Conservation (phyloP, 345 rosid species). For the Pistacia vera region DNA sequence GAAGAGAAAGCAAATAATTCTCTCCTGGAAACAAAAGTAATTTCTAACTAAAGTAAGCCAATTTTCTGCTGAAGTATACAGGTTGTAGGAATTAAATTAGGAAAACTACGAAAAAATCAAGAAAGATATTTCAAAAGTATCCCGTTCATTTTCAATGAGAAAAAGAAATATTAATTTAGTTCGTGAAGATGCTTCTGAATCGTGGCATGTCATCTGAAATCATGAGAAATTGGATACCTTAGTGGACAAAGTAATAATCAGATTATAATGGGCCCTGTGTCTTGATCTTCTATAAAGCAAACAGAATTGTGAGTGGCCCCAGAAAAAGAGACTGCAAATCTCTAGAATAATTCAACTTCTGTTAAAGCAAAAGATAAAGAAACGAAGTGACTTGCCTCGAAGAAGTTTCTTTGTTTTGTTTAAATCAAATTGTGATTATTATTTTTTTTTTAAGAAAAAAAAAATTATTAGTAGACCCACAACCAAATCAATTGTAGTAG, state of each 20-base stretch:
- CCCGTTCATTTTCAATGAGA: too few species aligned
- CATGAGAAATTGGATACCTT: conserved; percentile 5
- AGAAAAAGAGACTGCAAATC: background rate
- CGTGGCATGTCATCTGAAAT: conserved; percentile 12
- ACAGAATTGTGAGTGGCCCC: conserved; percentile 32
- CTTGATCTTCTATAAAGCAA: conserved; percentile 36
- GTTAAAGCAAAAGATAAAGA: conserved; percentile 21
- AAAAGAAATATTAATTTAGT: background rate
- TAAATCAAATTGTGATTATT: conserved; percentile 8
- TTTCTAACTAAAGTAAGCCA: too few species aligned
- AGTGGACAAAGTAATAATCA: conserved; percentile 22
- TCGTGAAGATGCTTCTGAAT: background rate
- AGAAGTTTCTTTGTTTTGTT: conserved; percentile 8
- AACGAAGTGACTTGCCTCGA: conserved; percentile 18
- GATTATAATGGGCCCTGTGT: conserved; percentile 25
- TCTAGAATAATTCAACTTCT: conserved; percentile 23
- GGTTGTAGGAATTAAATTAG: too few species aligned
- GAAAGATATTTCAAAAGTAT: too few species aligned
- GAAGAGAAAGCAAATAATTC: background rate
- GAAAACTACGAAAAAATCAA: too few species aligned
- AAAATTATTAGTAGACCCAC: conserved; percentile 21
- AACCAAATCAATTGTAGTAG: background rate
- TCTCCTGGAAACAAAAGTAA: too few species aligned
- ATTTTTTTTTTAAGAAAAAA: background rate
- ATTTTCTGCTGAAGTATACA: too few species aligned